Evolutionary conservation across 2,329 filamentous ascomycete genomes (phyloP).

Genomic region (Pestalotiopsis sp.): DNA sequence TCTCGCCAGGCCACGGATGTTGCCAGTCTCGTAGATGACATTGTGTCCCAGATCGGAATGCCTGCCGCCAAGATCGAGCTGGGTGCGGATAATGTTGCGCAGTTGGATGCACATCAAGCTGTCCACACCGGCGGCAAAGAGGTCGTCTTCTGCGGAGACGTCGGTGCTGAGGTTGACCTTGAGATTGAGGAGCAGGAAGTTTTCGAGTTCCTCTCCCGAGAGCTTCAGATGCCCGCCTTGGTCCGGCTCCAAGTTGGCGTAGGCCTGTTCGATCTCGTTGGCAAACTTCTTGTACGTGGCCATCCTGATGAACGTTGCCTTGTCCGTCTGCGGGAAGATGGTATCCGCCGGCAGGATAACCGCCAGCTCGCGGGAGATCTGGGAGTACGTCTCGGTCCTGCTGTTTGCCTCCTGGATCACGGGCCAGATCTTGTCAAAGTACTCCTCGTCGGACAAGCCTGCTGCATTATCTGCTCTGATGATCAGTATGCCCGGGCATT

Average conservation of each 20-base stretch:
- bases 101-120: background rate
- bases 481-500: background rate
- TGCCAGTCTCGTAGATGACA: background rate
- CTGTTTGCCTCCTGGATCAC: conserved; percentile 51
- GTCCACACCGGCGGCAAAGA: background rate
- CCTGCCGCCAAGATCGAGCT: background rate
- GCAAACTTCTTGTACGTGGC: background rate
- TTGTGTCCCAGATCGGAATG: background rate
- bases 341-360: conserved; percentile 30
- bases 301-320: background rate
- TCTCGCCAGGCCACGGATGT: background rate
- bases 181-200: background rate
- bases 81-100: background rate
- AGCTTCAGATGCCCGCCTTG: background rate
- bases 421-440: conserved; percentile 49
- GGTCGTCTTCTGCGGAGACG: background rate
- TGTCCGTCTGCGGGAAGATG: background rate
- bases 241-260: background rate
- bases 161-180: background rate
- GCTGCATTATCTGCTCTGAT: conserved; percentile 37
- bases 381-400: conserved; percentile 49
- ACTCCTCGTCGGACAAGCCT: conserved; percentile 41
- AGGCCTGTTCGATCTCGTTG: background rate
- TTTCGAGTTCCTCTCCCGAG: background rate
- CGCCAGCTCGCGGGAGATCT: conserved; percentile 45